Conservation (phyloP, 306 rosid genomes). For the Crotalaria pallida region DNA sequence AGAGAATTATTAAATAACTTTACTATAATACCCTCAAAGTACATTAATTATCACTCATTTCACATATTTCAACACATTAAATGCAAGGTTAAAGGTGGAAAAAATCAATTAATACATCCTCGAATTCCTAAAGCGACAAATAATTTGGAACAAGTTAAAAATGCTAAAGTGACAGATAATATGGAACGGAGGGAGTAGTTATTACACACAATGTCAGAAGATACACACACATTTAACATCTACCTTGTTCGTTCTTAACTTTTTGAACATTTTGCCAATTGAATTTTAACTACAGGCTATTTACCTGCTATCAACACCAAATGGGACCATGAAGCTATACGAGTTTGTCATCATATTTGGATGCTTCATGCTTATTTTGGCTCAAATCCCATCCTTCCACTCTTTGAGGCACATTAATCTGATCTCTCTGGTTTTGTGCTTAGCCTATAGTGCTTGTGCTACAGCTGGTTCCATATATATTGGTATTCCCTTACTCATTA, state of each 20-base stretch:
- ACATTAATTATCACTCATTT: no score
- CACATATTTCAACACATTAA: no score
- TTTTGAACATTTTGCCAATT: neutral
- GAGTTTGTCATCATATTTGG: constrained; percentile 66
- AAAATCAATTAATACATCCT: no score
- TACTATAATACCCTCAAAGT: no score
- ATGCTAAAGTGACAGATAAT: no score
- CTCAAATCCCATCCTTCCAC: constrained; percentile 79
- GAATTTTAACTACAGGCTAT: constrained; percentile 40
- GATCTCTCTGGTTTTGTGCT: constrained; percentile 45
- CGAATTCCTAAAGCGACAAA: no score
- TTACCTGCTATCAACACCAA: constrained; percentile 48
- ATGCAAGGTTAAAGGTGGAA: no score
- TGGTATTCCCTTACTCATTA: constrained; percentile 24
- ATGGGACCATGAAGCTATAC: constrained; percentile 55
- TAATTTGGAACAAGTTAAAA: no score
- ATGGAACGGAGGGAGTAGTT: no score
- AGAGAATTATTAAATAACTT: no score
- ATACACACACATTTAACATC: neutral
- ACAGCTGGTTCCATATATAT: constrained; percentile 57
- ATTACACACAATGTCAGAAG: neutral
- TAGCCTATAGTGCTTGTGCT: constrained; percentile 60
- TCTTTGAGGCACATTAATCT: constrained; percentile 71
- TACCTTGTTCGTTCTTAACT: neutral
- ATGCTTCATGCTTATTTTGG: constrained; percentile 67